These are phyloP conservation scores for Chaetomium globosum DNA, from an alignment of 2,329 filamentous ascomycete species.

Conservation along the genomic window DNA sequence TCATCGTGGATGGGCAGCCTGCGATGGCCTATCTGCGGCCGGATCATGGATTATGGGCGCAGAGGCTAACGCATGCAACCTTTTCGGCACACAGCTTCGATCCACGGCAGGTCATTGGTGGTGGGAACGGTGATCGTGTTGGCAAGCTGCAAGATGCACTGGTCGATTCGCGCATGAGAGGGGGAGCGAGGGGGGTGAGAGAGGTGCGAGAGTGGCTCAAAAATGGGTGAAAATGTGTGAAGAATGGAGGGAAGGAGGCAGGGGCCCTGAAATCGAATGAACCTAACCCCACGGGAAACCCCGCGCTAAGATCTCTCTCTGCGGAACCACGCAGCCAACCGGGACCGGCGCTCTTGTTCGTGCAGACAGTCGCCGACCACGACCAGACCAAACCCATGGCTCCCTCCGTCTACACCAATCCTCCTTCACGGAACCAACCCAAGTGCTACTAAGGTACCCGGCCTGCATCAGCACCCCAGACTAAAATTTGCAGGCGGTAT, in stretches of 20 bases:
- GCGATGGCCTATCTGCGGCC: slow-evolving; percentile 15
- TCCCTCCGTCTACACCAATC: background rate
- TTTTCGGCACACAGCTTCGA: slow-evolving; percentile 24
- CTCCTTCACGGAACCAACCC: background rate
- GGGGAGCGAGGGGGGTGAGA: background rate
- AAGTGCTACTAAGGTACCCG: slow-evolving; percentile 7
- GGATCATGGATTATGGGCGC: background rate
- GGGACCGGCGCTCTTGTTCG: slow-evolving; percentile 18
- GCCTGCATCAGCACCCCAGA: slow-evolving; percentile 4
- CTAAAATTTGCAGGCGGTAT: slow-evolving; percentile 7
- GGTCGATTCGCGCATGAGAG: slow-evolving; percentile 16
- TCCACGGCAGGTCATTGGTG: slow-evolving; percentile 25
- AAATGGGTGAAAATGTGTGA: background rate
- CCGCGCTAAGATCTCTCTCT: slow-evolving; percentile 35
- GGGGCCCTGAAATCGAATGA: slow-evolving; percentile 10
- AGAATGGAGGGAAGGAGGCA: background rate
- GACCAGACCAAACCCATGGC: slow-evolving; percentile 19
- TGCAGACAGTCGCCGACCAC: slow-evolving; percentile 14
- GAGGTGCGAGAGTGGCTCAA: background rate
- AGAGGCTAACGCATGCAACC: slow-evolving; percentile 26
- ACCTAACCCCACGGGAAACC: slow-evolving; percentile 34
- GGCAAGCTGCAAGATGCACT: slow-evolving; percentile 22
- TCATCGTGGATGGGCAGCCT: slow-evolving; percentile 3
- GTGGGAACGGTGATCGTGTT: slow-evolving; percentile 17
- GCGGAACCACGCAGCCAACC: slow-evolving; percentile 30